Base-by-base conservation (phyloP, 2,329 filamentous ascomycete genomes). In the Neoarthrinium moseri region DNA sequence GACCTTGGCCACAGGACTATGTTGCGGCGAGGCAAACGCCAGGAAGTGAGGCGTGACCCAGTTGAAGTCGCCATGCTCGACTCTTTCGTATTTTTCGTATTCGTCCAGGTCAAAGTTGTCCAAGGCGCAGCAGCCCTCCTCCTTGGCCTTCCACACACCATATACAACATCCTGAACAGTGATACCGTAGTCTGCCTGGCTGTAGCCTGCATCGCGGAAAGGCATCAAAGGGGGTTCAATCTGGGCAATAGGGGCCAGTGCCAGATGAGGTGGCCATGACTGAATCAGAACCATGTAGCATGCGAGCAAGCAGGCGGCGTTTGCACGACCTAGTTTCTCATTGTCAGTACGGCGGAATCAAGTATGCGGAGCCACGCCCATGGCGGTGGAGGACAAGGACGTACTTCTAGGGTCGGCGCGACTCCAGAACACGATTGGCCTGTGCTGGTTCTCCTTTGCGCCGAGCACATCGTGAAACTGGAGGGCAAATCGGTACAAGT, bases 281-380 rank as follows among this genome's bases (percentile, higher is more conserved):
- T 99, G 94, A 58, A 99, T 96, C 54, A 99, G 73, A 34, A 99
- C 91, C 91, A 99, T 97, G 73, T 99, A 99, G 73, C 91, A 96
- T 45, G 94, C 92, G 36, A 99, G 81, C 61, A 99, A 80, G 65
- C 91, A 96, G 22, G 94, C 91, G 38, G 94, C 91, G 69, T 99
- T 99, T 55, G 89, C 89, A 64, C 94, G 86, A 66, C 87, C 87
- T 91, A 44, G n/a, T n/a, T n/a, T 26, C 29, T 29, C 10, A 30
- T 12, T 26, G 53, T 60, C 52, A 62, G 69, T 50, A 54, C 50
- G 22, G 48, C 21, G 20, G 24, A 18, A 26, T n/a, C 13, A 41
- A 22, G 26, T 6, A 20, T 6, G 39, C 24, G 33, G 24, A n/a
- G n/a, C n/a, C n/a, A n/a, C n/a, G n/a, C 17, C 4, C 15, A 26